Evolutionary conservation across 495 filamentous ascomycete genomes (phyloP).

Genomic region (Neurospora pannonica): DNA sequence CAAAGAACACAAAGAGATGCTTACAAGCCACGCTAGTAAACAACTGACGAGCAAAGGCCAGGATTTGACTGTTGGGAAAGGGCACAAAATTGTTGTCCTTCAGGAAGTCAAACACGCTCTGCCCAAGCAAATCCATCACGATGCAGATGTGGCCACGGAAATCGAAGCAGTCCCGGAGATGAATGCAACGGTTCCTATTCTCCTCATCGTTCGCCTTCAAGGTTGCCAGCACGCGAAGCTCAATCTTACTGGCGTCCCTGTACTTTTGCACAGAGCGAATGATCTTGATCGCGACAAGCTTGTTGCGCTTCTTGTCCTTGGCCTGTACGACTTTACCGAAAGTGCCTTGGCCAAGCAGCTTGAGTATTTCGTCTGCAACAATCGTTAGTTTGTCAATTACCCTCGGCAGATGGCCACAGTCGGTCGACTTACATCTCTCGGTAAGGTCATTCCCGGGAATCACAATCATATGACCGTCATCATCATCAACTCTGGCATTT

Average conservation of each 20-base stretch:
- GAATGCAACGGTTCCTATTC: constrained; percentile 95
- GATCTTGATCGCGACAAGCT: constrained; percentile 89
- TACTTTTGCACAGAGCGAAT: constrained; percentile 98
- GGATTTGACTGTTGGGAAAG: constrained; percentile 98
- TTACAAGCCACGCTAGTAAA: constrained; percentile 98
- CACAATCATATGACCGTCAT: constrained; percentile 95
- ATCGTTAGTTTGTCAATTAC: background rate
- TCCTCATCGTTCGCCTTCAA: constrained; percentile 79
- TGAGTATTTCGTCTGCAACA: constrained; percentile 67
- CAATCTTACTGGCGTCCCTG: constrained; percentile 91
- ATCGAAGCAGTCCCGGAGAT: constrained; percentile 94
- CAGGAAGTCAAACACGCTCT: constrained; percentile 97
- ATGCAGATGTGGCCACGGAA: constrained; percentile 98
- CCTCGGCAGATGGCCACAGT: background rate
- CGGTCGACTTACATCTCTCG: constrained; percentile 67
- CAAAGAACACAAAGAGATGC: constrained; percentile 23
- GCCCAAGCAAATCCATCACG: constrained; percentile 90
- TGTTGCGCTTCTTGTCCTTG: constrained; percentile 61
- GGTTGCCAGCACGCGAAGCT: constrained; percentile 85
- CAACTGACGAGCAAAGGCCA: constrained; percentile 88
- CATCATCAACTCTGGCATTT: constrained; percentile 67
- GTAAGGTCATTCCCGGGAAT: constrained; percentile 73
- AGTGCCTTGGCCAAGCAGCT: constrained; percentile 88
- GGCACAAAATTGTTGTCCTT: constrained; percentile 92
- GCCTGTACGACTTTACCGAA: constrained; percentile 98